Base-by-base conservation (phyloP, 805 yeast genomes). In the Zygoascus tannicola region DNA sequence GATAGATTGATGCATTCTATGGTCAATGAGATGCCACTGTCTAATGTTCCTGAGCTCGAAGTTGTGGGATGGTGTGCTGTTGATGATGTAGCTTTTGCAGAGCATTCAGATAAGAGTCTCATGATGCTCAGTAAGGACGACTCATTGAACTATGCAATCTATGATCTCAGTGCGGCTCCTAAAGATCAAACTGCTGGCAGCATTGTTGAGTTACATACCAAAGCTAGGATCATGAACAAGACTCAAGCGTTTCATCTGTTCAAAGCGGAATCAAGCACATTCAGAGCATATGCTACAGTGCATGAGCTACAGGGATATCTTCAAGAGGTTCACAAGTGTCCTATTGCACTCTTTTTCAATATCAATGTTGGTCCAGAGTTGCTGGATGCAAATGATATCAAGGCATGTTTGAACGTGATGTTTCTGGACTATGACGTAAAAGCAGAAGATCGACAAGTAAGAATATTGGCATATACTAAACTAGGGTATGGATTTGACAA, bases 1-100 rank as follows among this genome's bases (percentile, higher is more conserved):
- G 95, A 87, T 59, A 71, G 85, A 38, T 65, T 90, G 47, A 85
- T 88, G 94, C 94, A 88, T 56, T 85, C 96, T 0, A 68, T 90
- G 57, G 76, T 84, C 23, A 90, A 90, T 58, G 94, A 85, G 54
- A 80, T 80, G 20, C 92, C 95, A 0, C 69, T 90, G 35, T 56
- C 55, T 30, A 47, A 50, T 28, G 64, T 87, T 15, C 96, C 97
- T 0, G 66, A 68, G 22, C 68, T 90, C 68, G 67, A 65, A 48
- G 95, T 88, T 4, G 69, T 67, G 10, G 70, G 74, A 3, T 85
- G 92, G 84, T 72, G 81, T 22, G 68, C 70, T 10, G 75, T 87
- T 5, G 70, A 71, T 28, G 73, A 77, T 26, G 66, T 81, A 2
- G 60, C 71, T 18, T 75, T 76, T 4, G 67, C 76, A 2, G 68